Evolutionary conservation across 257 asterid genomes (phyloP).

Genomic region (Ilex aquifolium): DNA sequence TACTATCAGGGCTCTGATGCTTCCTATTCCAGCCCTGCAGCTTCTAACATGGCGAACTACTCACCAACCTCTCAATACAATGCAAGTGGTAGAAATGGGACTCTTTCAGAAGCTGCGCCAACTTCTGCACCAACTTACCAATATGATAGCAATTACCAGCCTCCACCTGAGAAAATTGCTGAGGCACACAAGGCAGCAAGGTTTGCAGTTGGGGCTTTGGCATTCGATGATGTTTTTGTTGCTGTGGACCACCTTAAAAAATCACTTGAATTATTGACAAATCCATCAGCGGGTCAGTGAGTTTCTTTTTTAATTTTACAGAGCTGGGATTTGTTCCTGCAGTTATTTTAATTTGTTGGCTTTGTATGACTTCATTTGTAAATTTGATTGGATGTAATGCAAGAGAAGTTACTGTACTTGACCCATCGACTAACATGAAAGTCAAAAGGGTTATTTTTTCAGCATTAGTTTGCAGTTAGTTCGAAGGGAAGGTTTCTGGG

Average conservation of each 20-base stretch:
- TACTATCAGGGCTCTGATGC: slow-evolving; percentile 55
- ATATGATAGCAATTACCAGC: slow-evolving; percentile 74
- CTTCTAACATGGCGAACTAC: slow-evolving; percentile 32
- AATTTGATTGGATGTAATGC: too few relatives aligned
- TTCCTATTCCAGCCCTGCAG: slow-evolving; percentile 29
- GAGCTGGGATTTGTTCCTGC: neutral
- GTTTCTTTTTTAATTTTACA: neutral
- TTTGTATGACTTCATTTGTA: too few relatives aligned
- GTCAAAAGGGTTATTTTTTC: too few relatives aligned
- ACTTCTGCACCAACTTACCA: slow-evolving; percentile 33
- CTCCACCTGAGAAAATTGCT: slow-evolving; percentile 73
- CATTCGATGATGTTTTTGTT: slow-evolving; percentile 72
- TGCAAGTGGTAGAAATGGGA: slow-evolving; percentile 38
- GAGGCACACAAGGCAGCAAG: slow-evolving; percentile 97
- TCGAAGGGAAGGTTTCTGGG: too few relatives aligned
- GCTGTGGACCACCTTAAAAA: slow-evolving; percentile 78
- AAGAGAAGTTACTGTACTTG: too few relatives aligned
- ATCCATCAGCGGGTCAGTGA: slow-evolving; percentile 62
- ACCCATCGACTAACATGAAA: too few relatives aligned
- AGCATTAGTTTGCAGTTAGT: too few relatives aligned
- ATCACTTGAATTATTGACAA: slow-evolving; percentile 78
- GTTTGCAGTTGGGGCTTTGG: slow-evolving; percentile 88
- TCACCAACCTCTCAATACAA: slow-evolving; percentile 40
- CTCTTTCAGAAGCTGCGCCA: slow-evolving; percentile 38
- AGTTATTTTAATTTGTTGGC: neutral